Evolutionary conservation across 2,329 filamentous ascomycete species (phyloP).

Genomic region (Juglanconis juglandina): DNA sequence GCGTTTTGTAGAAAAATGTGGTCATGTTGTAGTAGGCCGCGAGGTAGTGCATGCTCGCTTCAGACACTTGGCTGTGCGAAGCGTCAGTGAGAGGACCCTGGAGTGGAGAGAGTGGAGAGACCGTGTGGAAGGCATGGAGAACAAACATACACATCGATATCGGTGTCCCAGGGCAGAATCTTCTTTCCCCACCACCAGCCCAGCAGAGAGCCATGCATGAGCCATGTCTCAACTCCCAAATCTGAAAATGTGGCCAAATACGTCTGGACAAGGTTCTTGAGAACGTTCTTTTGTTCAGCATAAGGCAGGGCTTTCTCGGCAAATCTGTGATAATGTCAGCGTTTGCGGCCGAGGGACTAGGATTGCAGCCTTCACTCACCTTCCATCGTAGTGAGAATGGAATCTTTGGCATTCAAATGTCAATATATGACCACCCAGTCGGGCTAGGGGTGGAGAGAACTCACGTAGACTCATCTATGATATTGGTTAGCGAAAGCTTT

Average conservation of each 20-base stretch:
- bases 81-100: neutral
- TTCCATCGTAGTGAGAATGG: conserved; percentile 35
- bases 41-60: conserved; percentile 62
- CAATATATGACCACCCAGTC: neutral
- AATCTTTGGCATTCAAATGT: conserved; percentile 25
- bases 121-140: neutral
- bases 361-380: conserved; percentile 22
- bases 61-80: conserved; percentile 54
- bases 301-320: conserved; percentile 40
- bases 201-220: conserved; percentile 78
- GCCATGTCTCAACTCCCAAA: conserved; percentile 72
- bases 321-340: conserved; percentile 29
- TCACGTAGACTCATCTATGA: conserved; percentile 21
- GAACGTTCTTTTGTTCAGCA: conserved; percentile 56
- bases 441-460: neutral
- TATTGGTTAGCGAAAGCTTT: neutral
- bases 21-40: conserved; percentile 64
- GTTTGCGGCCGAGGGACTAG: conserved; percentile 15
- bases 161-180: conserved; percentile 74
- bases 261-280: conserved; percentile 66
- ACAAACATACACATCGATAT: conserved; percentile 58
- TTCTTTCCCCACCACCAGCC: conserved; percentile 82
- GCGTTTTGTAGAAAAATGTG: conserved; percentile 41
- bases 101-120: neutral
- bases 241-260: conserved; percentile 67